Conservation (phyloP, 2,329 filamentous ascomycete genomes). For the Beauveria caledonica region DNA sequence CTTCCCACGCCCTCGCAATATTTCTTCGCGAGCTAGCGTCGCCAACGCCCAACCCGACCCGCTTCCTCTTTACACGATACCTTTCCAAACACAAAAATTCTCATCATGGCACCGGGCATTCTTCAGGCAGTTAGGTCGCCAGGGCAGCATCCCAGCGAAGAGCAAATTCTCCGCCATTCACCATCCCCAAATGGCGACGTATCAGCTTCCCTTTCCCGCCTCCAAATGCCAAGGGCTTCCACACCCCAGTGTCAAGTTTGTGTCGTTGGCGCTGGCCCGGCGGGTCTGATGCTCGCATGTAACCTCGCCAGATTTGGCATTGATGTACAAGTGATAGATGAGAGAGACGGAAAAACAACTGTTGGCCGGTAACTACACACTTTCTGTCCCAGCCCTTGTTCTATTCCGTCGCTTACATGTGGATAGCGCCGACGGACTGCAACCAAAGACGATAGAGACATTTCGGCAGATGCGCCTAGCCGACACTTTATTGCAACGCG, state of each 20-base stretch:
- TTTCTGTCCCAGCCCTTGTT: neutral
- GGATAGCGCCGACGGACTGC: slow-evolving; percentile 58
- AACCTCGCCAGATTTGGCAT: slow-evolving; percentile 58
- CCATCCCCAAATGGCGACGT: slow-evolving; percentile 24
- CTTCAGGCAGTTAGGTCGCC: slow-evolving; percentile 1
- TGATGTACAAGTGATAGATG: slow-evolving; percentile 57
- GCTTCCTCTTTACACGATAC: neutral
- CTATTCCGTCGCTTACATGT: neutral
- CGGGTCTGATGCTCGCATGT: slow-evolving; percentile 46
- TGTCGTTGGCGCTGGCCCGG: slow-evolving; percentile 47
- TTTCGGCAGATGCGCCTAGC: slow-evolving; percentile 65
- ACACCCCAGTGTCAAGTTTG: slow-evolving; percentile 39
- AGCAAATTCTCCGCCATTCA: slow-evolving; percentile 8
- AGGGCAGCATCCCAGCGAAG: slow-evolving; percentile 14
- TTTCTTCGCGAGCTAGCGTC: neutral
- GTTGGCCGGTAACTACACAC: slow-evolving; percentile 43
- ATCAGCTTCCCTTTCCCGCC: slow-evolving; percentile 38
- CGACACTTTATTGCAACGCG: slow-evolving; percentile 57
- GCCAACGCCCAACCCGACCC: neutral
- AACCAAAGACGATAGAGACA: slow-evolving; percentile 73
- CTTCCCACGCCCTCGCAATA: neutral
- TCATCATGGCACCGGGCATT: slow-evolving; percentile 16
- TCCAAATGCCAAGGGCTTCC: slow-evolving; percentile 38
- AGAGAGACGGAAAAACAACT: slow-evolving; percentile 57
- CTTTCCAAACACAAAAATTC: neutral